phyloP scores from a whole-genome alignment of 352 stramenopile species.

The Globisporangium viniferum region DNA sequence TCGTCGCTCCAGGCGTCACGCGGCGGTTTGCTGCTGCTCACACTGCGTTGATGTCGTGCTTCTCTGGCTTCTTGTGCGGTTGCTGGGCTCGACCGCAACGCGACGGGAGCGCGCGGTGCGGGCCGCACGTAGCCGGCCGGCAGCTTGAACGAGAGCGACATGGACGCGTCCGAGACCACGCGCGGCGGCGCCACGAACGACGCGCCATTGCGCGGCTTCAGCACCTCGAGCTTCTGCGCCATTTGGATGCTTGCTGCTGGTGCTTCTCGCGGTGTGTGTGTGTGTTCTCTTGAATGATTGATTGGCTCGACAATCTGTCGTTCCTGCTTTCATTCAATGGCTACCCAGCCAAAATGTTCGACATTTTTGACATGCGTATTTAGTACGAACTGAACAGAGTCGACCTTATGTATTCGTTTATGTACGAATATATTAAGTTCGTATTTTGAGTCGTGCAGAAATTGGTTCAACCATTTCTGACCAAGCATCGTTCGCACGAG shows the following conservation, averaged over 20 bases:
- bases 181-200: constrained; percentile 14
- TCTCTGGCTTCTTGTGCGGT: background rate
- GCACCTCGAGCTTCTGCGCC: constrained; percentile 35
- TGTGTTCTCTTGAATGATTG: background rate
- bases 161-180: constrained; percentile 35
- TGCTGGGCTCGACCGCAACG: background rate
- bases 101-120: background rate
- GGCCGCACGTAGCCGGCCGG: constrained; percentile 25
- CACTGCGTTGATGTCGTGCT: background rate
- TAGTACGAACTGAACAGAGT: too few species aligned
- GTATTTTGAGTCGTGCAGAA: too few species aligned
- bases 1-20: constrained; percentile 7
- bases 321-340: background rate
- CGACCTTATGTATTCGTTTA: too few species aligned
- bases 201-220: constrained; percentile 27
- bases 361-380: too few species aligned
- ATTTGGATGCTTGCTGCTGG: background rate
- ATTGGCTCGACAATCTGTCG: background rate
- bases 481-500: too few species aligned
- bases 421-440: too few species aligned
- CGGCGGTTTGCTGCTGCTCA: background rate
- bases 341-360: background rate
- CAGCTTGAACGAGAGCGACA: constrained; percentile 48
- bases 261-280: background rate
- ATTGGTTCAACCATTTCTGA: too few species aligned